These are phyloP conservation scores for Byssochlamys sp. DNA, from an alignment of 2,329 filamentous ascomycete species.

Conservation along the genomic window DNA sequence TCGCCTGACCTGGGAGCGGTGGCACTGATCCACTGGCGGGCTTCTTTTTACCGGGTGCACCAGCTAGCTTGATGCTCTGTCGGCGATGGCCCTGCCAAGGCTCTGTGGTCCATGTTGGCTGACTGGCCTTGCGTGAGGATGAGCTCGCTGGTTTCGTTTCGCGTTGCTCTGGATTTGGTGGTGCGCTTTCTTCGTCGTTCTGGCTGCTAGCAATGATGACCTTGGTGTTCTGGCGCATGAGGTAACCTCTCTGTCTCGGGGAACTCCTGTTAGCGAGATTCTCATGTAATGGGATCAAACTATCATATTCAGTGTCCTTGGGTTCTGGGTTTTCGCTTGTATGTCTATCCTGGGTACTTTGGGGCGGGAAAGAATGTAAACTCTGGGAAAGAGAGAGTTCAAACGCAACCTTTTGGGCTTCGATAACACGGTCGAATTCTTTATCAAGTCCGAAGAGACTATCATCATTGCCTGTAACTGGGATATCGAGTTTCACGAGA, in stretches of 20 bases:
- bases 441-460: constrained; percentile 71
- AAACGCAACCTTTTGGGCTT: constrained; percentile 85
- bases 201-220: constrained; percentile 79
- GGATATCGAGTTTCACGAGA: constrained; percentile 73
- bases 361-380: constrained; percentile 11
- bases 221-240: constrained; percentile 98
- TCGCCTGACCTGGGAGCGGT: constrained; percentile 78
- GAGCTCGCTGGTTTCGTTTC: constrained; percentile 52
- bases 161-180: constrained; percentile 23
- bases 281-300: constrained; percentile 20
- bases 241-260: constrained; percentile 79
- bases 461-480: constrained; percentile 59
- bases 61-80: constrained; percentile 51
- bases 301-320: constrained; percentile 18
- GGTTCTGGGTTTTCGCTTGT: constrained; percentile 11
- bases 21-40: constrained; percentile 58
- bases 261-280: constrained; percentile 54
- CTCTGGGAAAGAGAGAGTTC: constrained; percentile 34
- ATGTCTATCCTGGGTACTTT: constrained; percentile 4
- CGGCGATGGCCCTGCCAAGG: constrained; percentile 86
- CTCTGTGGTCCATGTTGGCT: constrained; percentile 90
- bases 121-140: constrained; percentile 64
- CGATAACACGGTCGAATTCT: constrained; percentile 90
- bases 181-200: constrained; percentile 47
- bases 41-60: constrained; percentile 52